Evolutionary conservation across 768 basidiomycete species (phyloP).

Genomic region (Suillus plorans): DNA sequence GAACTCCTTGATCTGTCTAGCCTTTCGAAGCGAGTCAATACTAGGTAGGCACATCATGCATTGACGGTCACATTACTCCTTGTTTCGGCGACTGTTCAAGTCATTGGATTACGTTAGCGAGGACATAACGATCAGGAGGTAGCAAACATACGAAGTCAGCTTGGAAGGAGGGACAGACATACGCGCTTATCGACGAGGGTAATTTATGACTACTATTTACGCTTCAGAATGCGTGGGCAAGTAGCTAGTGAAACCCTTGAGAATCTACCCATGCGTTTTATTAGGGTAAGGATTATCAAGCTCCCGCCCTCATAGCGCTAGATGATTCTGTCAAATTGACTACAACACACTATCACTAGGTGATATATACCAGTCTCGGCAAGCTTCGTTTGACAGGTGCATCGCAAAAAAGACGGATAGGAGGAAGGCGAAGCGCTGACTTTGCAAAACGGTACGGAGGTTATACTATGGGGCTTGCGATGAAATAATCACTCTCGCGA

Average conservation of each 20-base stretch:
- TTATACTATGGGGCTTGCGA: background rate
- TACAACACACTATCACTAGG: background rate
- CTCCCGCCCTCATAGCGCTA: slow-evolving; percentile 6
- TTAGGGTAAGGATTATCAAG: background rate
- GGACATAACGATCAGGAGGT: background rate
- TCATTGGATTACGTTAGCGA: background rate
- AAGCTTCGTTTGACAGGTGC: slow-evolving; percentile 2
- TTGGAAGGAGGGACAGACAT: background rate
- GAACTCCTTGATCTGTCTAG: background rate
- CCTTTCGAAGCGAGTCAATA: background rate
- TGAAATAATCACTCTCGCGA: background rate
- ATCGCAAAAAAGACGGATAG: background rate
- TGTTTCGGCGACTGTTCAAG: background rate
- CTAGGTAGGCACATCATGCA: background rate
- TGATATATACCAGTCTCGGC: slow-evolving; percentile 1
- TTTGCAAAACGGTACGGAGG: background rate
- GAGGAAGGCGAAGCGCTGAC: background rate
- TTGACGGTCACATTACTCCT: background rate
- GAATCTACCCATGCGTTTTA: background rate
- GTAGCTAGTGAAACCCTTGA: background rate
- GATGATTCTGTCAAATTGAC: background rate
- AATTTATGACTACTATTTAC: background rate
- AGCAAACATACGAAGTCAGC: background rate
- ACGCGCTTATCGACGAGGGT: background rate
- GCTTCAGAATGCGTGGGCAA: background rate